phyloP scores from a whole-genome alignment of 75 land plant genomes.

The Isoetes taiwanensis region DNA sequence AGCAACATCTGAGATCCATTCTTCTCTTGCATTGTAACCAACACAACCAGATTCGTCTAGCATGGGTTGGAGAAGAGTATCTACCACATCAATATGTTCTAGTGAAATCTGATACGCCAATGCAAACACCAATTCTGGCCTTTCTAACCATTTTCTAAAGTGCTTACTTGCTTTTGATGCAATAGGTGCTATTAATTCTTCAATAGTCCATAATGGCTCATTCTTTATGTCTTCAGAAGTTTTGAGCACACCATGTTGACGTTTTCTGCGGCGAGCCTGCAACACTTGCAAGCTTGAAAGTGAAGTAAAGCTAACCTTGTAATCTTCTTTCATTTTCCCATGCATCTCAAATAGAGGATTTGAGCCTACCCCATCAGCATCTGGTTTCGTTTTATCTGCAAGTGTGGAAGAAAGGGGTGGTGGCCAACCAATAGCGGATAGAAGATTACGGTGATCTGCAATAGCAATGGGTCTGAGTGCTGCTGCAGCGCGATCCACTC shows the following conservation, averaged over 20 bases:
- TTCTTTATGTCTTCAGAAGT: constrained; percentile 6
- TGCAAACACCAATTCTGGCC: constrained; percentile 87
- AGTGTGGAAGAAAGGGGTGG: constrained; percentile 55
- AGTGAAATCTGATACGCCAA: constrained; percentile 59
- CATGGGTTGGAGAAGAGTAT: constrained; percentile 73
- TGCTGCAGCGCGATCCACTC: constrained; percentile 79
- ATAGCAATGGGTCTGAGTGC: constrained; percentile 72
- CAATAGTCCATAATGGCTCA: constrained; percentile 81
- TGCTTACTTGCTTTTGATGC: constrained; percentile 41
- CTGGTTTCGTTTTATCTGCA: constrained; percentile 13
- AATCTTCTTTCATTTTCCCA: constrained; percentile 44
- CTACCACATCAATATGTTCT: constrained; percentile 71
- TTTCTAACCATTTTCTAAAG: constrained; percentile 74
- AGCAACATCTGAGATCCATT: constrained; percentile 80
- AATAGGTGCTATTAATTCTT: constrained; percentile 77
- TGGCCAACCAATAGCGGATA: constrained; percentile 89
- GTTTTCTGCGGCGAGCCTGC: constrained; percentile 44
- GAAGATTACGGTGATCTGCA: constrained; percentile 66
- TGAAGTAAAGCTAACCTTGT: constrained; percentile 52
- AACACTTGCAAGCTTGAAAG: constrained; percentile 71
- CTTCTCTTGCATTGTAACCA: constrained; percentile 92
- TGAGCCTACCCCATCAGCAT: constrained; percentile 12
- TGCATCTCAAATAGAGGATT: constrained; percentile 67
- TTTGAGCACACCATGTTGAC: constrained; percentile 54
- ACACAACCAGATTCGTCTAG: constrained; percentile 58